These are phyloP conservation scores for Carex pumila DNA, from an alignment of 176 grass and related monocot species.

Conservation along the genomic window DNA sequence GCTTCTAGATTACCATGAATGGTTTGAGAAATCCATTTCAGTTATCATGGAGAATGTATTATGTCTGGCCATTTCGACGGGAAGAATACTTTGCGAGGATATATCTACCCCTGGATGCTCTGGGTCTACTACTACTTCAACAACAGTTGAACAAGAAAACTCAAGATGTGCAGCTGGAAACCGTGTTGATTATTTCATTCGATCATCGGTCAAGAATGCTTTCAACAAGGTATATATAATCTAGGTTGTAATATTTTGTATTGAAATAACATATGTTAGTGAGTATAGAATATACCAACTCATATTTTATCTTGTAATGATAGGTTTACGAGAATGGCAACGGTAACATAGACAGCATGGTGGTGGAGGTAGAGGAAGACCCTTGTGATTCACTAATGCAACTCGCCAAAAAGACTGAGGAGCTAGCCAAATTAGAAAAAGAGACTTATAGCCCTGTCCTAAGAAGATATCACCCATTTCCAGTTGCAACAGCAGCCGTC, in stretches of 20 bases:
- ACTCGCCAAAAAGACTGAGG: conserved; percentile 37
- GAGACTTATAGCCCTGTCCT: conserved; percentile 42
- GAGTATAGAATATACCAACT: background rate
- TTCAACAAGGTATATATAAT: conserved; percentile 46
- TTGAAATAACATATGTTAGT: background rate
- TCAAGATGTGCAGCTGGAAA: conserved; percentile 8
- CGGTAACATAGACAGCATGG: conserved; percentile 56
- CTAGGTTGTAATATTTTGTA: background rate
- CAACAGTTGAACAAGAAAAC: background rate
- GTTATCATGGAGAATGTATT: conserved; percentile 42
- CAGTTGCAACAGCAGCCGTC: conserved; percentile 36
- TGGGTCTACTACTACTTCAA: conserved; percentile 10
- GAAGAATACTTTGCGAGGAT: conserved; percentile 37
- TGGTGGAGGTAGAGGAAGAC: conserved; percentile 77
- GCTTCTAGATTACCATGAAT: conserved; percentile 54
- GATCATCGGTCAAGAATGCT: conserved; percentile 43
- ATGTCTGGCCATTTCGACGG: conserved; percentile 28
- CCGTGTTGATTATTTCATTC: conserved; percentile 43
- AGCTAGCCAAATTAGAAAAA: conserved; percentile 42
- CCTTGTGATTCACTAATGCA: conserved; percentile 44
- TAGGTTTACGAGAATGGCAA: conserved; percentile 41
- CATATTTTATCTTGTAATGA: background rate
- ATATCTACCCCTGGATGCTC: conserved; percentile 10
- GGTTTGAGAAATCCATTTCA: conserved; percentile 23
- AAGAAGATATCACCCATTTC: conserved; percentile 43